Evolutionary conservation across 495 filamentous ascomycete genomes (phyloP).

Genomic region (Penicillium angulare): DNA sequence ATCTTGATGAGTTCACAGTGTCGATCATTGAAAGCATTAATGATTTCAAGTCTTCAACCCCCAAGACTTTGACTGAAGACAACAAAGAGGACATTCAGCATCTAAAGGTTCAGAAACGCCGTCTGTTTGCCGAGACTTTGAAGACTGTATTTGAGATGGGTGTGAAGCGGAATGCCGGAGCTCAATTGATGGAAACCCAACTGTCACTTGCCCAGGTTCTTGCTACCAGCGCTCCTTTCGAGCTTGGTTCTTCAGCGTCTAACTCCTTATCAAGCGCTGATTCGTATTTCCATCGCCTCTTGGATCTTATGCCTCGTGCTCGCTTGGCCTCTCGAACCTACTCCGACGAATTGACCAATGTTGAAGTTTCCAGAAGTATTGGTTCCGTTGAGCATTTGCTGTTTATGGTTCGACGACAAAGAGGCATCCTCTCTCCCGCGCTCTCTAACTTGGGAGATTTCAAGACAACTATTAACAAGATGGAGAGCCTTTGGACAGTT

Average conservation of each 20-base stretch:
- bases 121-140: constrained; percentile 82
- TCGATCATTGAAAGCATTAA: constrained; percentile 66
- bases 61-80: constrained; percentile 70
- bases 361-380: constrained; percentile 72
- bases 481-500: constrained; percentile 43
- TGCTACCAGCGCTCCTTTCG: constrained; percentile 44
- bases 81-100: constrained; percentile 80
- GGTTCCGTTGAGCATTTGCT: constrained; percentile 83
- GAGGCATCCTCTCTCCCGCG: constrained; percentile 48
- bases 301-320: constrained; percentile 68
- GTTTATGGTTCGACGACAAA: constrained; percentile 65
- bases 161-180: constrained; percentile 73
- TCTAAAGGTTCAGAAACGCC: constrained; percentile 87
- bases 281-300: constrained; percentile 71
- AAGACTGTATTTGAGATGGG: constrained; percentile 84
- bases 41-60: constrained; percentile 77
- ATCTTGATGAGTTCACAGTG: constrained; percentile 64
- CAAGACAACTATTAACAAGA: constrained; percentile 33
- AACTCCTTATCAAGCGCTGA: constrained; percentile 47
- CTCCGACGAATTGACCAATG: constrained; percentile 76
- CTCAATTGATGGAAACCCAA: constrained; percentile 67
- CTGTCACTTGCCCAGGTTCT: constrained; percentile 66
- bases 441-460: constrained; percentile 37
- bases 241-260: constrained; percentile 15
- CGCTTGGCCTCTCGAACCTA: constrained; percentile 65